Evolutionary conservation across 78 protist genomes (phyloP).

Genomic region (Creolimax fragrantissima): DNA sequence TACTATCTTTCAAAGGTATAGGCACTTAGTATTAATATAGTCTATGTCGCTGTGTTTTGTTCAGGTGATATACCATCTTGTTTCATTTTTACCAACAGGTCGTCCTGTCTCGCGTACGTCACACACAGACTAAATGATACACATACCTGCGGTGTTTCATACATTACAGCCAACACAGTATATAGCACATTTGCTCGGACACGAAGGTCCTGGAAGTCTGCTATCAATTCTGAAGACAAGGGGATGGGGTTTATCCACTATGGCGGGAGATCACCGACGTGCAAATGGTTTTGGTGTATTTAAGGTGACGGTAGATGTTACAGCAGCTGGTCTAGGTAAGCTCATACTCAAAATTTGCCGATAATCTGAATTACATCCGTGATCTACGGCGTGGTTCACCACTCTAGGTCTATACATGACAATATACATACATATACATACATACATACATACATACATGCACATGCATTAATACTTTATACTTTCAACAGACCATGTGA

Average conservation of each 20-base stretch:
- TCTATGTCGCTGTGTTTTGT: too few relatives aligned
- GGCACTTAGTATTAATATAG: too few relatives aligned
- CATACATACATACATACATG: neutral
- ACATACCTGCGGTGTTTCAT: too few relatives aligned
- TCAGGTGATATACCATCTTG: too few relatives aligned
- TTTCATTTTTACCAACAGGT: too few relatives aligned
- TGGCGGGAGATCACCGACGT: neutral
- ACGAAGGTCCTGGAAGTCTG: slow-evolving; percentile 28
- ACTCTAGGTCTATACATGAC: neutral
- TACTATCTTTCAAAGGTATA: neutral
- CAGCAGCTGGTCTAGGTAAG: neutral
- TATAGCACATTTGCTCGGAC: slow-evolving; percentile 20
- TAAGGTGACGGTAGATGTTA: neutral
- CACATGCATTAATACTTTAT: neutral
- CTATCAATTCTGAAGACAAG: neutral
- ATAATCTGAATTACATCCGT: too few relatives aligned
- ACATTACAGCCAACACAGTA: slow-evolving; percentile 14
- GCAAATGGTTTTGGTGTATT: neutral
- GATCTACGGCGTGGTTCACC: too few relatives aligned
- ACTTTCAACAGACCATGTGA: neutral
- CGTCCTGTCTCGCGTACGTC: too few relatives aligned
- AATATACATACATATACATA: neutral
- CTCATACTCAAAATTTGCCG: too few relatives aligned
- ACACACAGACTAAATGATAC: too few relatives aligned
- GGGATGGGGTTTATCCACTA: neutral